Evolutionary conservation across 164 flowering plant genomes (phyloP), one percentile per base, ranked within the genome.

Genomic region (Echeveria elegans): DNA sequence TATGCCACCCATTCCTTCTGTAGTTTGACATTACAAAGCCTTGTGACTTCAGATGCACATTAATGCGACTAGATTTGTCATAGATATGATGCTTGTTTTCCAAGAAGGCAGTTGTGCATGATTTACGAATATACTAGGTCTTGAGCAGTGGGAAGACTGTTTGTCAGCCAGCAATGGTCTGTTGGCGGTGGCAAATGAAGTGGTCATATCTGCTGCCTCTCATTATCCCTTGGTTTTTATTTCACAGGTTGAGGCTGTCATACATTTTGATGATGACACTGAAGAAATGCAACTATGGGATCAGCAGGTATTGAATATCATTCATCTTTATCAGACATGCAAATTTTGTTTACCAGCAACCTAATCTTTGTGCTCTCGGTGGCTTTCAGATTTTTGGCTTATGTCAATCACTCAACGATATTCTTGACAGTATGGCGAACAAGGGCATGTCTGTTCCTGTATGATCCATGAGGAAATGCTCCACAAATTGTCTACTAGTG

Each of bases 251-350:
- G 97, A 95, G 77, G 92, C 92, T 65, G 85, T 95, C 59, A 95
- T 95, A 69, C 99, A 95, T 82, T 95, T 95, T 80, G 99, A 92
- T 71, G 99, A 92, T 77, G 99, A 90, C 73, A 83, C 94, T 21
- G 97, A 95, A 70, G 99, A 95, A 78, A 74, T 95, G 76, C 97
- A 88, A 74, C 96, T 79, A 58, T 95, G 99, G 97, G 99, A 95
- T 83, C 92, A 95, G 63, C 97, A 92, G 92, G 99, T 56, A 68
- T 38, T 77, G 38, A 37, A 1, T 23, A 37, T 68, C 37, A 31
- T 18, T n/a, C 1, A 30, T 66, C 31, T 52, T 52, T 26, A 12
- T 43, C 36, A 47, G 21, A 24, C 21, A 24, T 26, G 40, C 18
- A 5, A 11, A 40, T 40, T 12, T 8, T 40, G 11, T 11, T 9